Evolutionary conservation across 306 rosid species (phyloP).

Genomic region (Dalbergia cultrata): DNA sequence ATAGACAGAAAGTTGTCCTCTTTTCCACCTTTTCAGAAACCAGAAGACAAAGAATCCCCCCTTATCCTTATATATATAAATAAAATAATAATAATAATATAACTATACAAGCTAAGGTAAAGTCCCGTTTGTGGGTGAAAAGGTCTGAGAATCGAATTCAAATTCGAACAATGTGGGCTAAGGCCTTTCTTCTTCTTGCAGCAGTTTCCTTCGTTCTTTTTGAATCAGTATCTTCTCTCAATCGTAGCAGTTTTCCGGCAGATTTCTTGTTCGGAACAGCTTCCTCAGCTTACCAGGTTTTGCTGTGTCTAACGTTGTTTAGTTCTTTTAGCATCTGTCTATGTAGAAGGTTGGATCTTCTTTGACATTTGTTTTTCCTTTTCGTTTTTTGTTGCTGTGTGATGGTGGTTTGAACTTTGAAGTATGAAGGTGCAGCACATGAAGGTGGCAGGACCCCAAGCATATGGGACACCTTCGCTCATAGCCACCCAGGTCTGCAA

Average conservation of each 20-base stretch:
- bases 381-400: neutral
- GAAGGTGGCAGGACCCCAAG: slow-evolving; percentile 73
- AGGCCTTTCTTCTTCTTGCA: slow-evolving; percentile 41
- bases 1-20: neutral
- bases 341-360: slow-evolving; percentile 38
- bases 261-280: slow-evolving; percentile 67
- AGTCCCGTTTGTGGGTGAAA: neutral
- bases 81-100: no score
- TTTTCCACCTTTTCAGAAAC: slow-evolving; percentile 7
- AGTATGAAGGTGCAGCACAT: slow-evolving; percentile 60
- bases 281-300: slow-evolving; percentile 75
- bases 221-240: slow-evolving; percentile 48
- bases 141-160: slow-evolving; percentile 38
- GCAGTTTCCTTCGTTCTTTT: slow-evolving; percentile 37
- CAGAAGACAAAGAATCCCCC: slow-evolving; percentile 35
- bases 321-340: neutral
- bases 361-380: neutral
- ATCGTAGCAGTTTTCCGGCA: slow-evolving; percentile 57
- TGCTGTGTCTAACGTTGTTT: slow-evolving; percentile 9
- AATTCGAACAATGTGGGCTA: slow-evolving; percentile 48
- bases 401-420: slow-evolving; percentile 25
- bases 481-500: slow-evolving; percentile 60
- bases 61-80: neutral
- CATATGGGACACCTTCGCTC: slow-evolving; percentile 75
- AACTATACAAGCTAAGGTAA: neutral